These are phyloP conservation scores for Plasmodium coatneyi DNA, from an alignment of 169 alveolate species.

Conservation along the genomic window DNA sequence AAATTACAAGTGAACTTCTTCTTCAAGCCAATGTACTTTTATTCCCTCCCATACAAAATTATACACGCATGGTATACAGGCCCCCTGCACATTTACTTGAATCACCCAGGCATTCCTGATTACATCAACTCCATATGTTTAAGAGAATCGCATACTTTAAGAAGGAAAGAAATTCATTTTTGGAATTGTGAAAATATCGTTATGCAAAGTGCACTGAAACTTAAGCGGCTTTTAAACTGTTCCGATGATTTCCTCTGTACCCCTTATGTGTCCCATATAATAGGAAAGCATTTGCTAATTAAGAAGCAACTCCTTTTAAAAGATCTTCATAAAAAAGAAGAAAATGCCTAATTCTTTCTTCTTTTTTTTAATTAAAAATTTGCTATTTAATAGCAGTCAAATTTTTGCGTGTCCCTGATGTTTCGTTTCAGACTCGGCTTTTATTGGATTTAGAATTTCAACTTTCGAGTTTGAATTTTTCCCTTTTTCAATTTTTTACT, in stretches of 20 bases:
- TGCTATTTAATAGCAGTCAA: background rate
- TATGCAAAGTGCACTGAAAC: constrained; percentile 21
- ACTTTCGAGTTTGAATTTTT: background rate
- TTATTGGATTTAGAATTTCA: background rate
- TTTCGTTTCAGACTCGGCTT: background rate
- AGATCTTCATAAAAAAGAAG: background rate
- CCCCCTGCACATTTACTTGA: constrained; percentile 53
- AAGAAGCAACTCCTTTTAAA: constrained; percentile 40
- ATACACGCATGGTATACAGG: constrained; percentile 76
- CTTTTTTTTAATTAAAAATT: background rate
- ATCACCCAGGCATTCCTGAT: constrained; percentile 66
- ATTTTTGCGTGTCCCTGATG: constrained; percentile 6
- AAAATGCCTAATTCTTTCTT: background rate
- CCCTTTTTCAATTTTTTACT: background rate
- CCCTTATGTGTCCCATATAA: constrained; percentile 67
- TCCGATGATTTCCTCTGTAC: constrained; percentile 71
- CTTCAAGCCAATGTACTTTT: constrained; percentile 68
- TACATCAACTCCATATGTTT: constrained; percentile 59
- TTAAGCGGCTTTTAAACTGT: constrained; percentile 50
- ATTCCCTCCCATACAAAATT: constrained; percentile 70
- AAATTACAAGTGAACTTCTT: constrained; percentile 34
- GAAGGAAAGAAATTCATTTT: constrained; percentile 66
- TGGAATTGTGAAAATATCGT: constrained; percentile 60
- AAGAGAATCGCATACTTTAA: constrained; percentile 55
- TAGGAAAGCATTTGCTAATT: constrained; percentile 58